Evolutionary conservation across 768 basidiomycete species (phyloP), one percentile per base, ranked within the genome.

Genomic region (Leucosporidium creatinivorum): DNA sequence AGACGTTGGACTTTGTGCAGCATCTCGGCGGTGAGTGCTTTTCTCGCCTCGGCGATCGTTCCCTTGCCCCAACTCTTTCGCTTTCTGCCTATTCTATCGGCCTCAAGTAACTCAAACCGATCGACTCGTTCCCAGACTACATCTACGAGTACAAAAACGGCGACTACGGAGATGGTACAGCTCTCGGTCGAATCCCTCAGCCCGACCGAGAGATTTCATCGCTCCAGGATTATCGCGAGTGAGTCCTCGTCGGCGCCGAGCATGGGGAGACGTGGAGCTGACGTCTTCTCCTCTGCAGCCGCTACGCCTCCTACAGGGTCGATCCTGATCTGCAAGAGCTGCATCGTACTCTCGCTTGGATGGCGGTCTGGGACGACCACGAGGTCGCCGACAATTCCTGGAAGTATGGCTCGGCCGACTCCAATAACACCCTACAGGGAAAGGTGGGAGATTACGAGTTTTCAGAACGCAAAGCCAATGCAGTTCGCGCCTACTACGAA

Each of bases 381-480:
- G 58, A 84, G 81, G 80, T 85, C 59, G 82, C 84, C 21, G 83
- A 85, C 74, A 81, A 85, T 66, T 74, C 81, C 0, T 85, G 84
- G 84, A 84, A 84, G 71, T 81, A 82, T 3, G 84, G 84, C 17
- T 82, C 83, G 2, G 81, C 84, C 23, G 78, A 85, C 70, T 82
- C 82, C 8, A 85, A 85, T 68, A 83, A 85, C 74, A 83, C 82
- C 1, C 63, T 79, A 12, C 72, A 49, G 8, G 65, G 65, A 19
- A 58, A 66, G 33, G 58, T 66, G 2, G 83, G 82, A 4, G 83
- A 83, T 18, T 84, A 31, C 55, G 57, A 83, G 72, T 85, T 85
- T 77, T 83, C 83, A 7, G 83, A 85, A 73, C 78, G 85, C 44
- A 85, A 85, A 75, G 75, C 84, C 3, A 84, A 84, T 54, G 85